phyloP scores from a whole-genome alignment of 2,329 filamentous ascomycete species.

The Trichoderma simmonsii region DNA sequence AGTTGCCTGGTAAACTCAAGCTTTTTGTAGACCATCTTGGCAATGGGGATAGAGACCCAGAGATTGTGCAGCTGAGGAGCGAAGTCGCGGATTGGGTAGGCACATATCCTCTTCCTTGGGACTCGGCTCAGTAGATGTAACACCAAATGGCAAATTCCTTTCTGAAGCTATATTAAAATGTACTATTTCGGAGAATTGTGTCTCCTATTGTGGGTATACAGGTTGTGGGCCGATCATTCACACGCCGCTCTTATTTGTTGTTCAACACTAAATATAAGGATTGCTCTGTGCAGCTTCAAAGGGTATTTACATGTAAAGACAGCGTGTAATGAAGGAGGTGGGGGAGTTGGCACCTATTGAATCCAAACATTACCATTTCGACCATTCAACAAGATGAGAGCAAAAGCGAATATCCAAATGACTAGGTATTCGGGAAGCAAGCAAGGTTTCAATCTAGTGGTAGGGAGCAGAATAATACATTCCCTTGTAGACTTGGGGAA shows the following conservation, averaged over 20 bases:
- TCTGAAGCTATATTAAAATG: not conserved
- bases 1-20: constrained; percentile 62
- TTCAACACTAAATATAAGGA: not conserved
- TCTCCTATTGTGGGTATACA: not conserved
- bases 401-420: not conserved
- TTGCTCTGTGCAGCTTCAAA: not conserved
- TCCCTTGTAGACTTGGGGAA: not conserved
- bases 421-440: not conserved
- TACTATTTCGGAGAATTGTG: not conserved
- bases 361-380: not conserved
- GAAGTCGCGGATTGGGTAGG: constrained; percentile 79
- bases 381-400: not conserved
- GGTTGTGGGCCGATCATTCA: not conserved
- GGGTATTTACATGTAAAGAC: not conserved
- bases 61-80: constrained; percentile 69
- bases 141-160: not conserved
- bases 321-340: not conserved
- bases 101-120: constrained; percentile 70
- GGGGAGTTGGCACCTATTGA: not conserved
- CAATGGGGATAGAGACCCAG: constrained; percentile 63
- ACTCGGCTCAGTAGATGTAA: constrained; percentile 33
- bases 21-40: constrained; percentile 67
- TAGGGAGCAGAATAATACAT: not conserved
- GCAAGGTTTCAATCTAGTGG: not conserved
- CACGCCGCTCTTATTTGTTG: not conserved